A percentile compares a stretch with the other conserved stretches of the same genome.
phyloP scores from a whole-genome alignment of 768 basidiomycete species.

The Mycena belliarum region DNA sequence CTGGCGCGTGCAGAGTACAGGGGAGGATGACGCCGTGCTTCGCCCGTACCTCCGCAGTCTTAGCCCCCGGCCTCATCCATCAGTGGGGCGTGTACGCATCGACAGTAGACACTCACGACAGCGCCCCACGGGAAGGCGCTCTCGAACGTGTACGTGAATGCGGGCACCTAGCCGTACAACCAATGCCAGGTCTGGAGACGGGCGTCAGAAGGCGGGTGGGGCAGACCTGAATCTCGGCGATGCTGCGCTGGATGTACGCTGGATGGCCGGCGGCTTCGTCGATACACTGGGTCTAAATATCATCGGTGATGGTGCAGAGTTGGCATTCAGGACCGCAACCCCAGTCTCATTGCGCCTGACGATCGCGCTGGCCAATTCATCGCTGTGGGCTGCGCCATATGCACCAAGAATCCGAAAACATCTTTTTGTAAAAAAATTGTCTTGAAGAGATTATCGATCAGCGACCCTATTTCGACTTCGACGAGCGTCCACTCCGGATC shows the following conservation, averaged over 20 bases:
- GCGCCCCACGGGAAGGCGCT: constrained; percentile 53
- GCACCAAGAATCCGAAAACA: no score
- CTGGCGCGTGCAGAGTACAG: constrained; percentile 5
- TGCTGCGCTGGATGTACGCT: constrained; percentile 66
- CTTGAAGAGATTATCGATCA: no score
- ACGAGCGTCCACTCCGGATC: no score
- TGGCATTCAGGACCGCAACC: neutral
- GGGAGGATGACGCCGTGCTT: constrained; percentile 16
- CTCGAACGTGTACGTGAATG: constrained; percentile 70
- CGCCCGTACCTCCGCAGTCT: constrained; percentile 10
- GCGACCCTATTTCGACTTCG: no score
- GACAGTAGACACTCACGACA: constrained; percentile 37
- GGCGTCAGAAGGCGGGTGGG: neutral
- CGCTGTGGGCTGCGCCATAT: no score
- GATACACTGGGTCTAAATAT: constrained; percentile 6
- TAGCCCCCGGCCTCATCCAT: neutral
- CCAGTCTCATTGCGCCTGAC: no score
- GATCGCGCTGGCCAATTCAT: no score
- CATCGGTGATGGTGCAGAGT: neutral
- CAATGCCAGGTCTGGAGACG: constrained; percentile 84
- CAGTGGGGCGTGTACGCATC: neutral
- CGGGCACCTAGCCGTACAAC: constrained; percentile 83
- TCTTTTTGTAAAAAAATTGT: no score
- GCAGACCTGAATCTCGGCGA: constrained; percentile 70
- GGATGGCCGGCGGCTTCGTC: constrained; percentile 29